Evolutionary conservation across 2,329 filamentous ascomycete genomes (phyloP), one percentile per base, ranked within the genome.

Genomic region (Aspergillus fructus): DNA sequence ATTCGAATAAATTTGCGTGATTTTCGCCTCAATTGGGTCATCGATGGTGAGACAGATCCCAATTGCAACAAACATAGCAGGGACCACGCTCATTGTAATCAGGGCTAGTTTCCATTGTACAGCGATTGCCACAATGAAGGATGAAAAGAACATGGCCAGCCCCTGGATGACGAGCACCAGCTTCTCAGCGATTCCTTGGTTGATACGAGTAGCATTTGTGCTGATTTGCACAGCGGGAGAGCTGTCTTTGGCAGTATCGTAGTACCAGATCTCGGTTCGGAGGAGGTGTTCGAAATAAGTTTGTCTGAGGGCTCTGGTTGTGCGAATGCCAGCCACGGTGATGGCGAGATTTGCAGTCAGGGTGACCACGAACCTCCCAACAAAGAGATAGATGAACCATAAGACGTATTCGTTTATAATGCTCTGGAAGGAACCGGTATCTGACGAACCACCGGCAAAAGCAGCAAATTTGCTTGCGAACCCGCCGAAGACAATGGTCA

Each of bases 151-250:
- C 11, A 91, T 93, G 1, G 92, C 86, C 4, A 92, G 49, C 8
- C 90, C 89, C 12, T 86, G 85, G 54, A 96, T 71, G 0, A 90
- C 92, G 62, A 96, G 77, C 13, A 86, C 86, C 46, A 96, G 84
- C 78, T 96, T 96, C 74, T 96, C 91, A 0, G 91, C 96, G 46
- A 99, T 91, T 56, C 92, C 93, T 64, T 96, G 92, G 73, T 96
- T 93, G 56, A 97, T 88, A 53, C 96, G 79, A 68, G 96, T 97
- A 3, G 68, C 68, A 42, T 72, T 71, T 3, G 69, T 69, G 9
- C 62, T 62, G 37, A 68, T 70, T 54, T 70, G 68, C n/a, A 64
- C 62, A 2, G 69, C 65, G 19, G 68, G 67, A 2, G 68, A 67
- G 21, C 69, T 69, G 30, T 64, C 62, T 34, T 53, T 60, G n/a